These are phyloP conservation scores for Cyberlindnera mycetangii DNA, from an alignment of 805 yeast species.

Conservation along the genomic window DNA sequence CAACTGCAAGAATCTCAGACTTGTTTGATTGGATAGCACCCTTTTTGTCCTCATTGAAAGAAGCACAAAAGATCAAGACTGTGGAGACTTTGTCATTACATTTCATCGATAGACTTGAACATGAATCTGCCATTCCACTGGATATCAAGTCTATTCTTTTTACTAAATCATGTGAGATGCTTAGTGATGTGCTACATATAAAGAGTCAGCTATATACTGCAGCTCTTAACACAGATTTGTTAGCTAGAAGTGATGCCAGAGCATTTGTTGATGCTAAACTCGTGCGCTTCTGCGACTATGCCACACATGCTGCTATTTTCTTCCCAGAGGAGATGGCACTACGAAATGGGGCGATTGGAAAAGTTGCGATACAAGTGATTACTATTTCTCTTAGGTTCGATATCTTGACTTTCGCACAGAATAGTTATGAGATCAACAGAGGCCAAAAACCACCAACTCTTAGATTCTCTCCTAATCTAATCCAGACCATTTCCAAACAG, in stretches of 20 bases:
- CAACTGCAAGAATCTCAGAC: constrained; percentile 38
- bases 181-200: constrained; percentile 12
- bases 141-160: constrained; percentile 36
- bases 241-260: constrained; percentile 49
- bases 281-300: constrained; percentile 32
- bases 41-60: constrained; percentile 41
- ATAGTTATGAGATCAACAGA: constrained; percentile 35
- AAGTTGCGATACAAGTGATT: constrained; percentile 36
- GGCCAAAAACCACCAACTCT: constrained; percentile 31
- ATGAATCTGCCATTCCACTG: constrained; percentile 31
- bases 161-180: constrained; percentile 25
- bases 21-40: constrained; percentile 54
- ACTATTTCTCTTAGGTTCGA: constrained; percentile 45
- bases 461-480: constrained; percentile 28
- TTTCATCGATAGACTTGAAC: constrained; percentile 40
- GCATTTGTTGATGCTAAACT: constrained; percentile 39
- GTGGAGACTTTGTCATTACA: constrained; percentile 49
- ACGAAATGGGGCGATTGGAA: constrained; percentile 32
- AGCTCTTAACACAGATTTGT: constrained; percentile 35
- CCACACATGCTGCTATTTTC: constrained; percentile 29
- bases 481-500: constrained; percentile 30
- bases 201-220: constrained; percentile 21
- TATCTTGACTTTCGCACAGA: constrained; percentile 40
- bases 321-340: constrained; percentile 28
- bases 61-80: constrained; percentile 50